Evolutionary conservation across 1,139 yeast species (phyloP), one percentile per base, ranked within the genome.

Genomic region (Hansenula lynferdii): DNA sequence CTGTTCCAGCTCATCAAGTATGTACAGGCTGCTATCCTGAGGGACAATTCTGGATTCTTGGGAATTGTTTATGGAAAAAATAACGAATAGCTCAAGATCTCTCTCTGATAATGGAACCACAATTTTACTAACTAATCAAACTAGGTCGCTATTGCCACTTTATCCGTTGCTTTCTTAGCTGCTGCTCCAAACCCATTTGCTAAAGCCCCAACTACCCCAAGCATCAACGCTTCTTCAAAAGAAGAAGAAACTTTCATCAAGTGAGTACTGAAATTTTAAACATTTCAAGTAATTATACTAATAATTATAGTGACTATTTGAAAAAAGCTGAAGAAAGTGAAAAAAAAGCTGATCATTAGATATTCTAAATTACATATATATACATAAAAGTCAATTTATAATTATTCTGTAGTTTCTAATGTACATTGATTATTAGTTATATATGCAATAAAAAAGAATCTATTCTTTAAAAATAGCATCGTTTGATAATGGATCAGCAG

Each of bases 181-280:
- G 77, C 70, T 47, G 57, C 68, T 33, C 92, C 92, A 61, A 82
- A 83, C 65, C 92, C 92, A 57, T 82, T 86, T 77, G 71, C 74
- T 27, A 62, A 77, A 16, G 56, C 76, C 48, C 72, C 82, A 47
- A 66, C 70, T 45, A 70, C 70, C 53, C 87, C 92, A 45, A 70
- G 82, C 41, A 75, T 87, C 63, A 75, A 77, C 51, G 95, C 96
- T 48, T 64, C 79, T 42, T 76, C 89, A 42, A 78, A 89, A 53
- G 97, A 87, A 55, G 97, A 90, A 70, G 96, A 85, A 64, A 81
- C 82, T 65, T 90, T 83, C 69, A 74, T 81, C 53, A 59, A 17
- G 34, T 32, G n/a, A 61, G 55, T 70, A 66, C 17, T 69, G 61
- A 31, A 28, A 14, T 24, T 26, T 10, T 3, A 11, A 24, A n/a